These are phyloP conservation scores for Zizania palustris DNA, from an alignment of 202 grass and related monocot genomes.

Conservation along the genomic window DNA sequence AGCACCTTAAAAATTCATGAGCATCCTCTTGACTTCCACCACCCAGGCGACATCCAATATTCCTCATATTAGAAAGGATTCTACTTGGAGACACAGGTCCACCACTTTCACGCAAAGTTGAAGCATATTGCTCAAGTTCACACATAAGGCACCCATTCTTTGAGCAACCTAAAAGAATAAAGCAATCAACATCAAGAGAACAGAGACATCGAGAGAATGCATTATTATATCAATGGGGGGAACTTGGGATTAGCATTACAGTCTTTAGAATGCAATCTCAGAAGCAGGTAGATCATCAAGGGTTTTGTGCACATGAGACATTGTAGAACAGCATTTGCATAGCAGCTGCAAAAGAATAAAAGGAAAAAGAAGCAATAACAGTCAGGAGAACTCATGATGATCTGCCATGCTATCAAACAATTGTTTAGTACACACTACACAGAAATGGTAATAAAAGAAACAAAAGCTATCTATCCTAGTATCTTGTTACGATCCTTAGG, in stretches of 20 bases:
- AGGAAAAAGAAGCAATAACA: conserved; percentile 25
- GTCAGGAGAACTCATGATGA: conserved; percentile 29
- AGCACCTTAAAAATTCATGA: conserved; percentile 95
- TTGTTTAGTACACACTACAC: conserved; percentile 14
- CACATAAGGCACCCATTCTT: conserved; percentile 98
- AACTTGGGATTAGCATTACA: conserved; percentile 67
- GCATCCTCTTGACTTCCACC: conserved; percentile 98
- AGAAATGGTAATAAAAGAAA: conserved; percentile 22
- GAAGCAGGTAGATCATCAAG: conserved; percentile 97
- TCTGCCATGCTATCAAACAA: conserved; percentile 8
- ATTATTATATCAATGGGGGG: not conserved
- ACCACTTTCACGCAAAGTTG: conserved; percentile 80
- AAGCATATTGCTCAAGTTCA: conserved; percentile 97
- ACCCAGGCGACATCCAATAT: conserved; percentile 88
- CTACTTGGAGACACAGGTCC: conserved; percentile 83
- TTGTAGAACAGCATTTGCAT: conserved; percentile 99
- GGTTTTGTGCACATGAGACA: conserved; percentile 96
- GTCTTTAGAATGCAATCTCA: conserved; percentile 91
- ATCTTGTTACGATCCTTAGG: conserved; percentile 27
- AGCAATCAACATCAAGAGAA: conserved; percentile 27
- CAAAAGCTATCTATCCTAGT: not conserved
- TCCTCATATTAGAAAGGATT: conserved; percentile 96
- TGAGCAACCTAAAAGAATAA: conserved; percentile 62
- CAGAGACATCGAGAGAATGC: not conserved
- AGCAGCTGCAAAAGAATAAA: conserved; percentile 74